Percentiles rank a stretch among this genome's conserved stretches.
These are phyloP conservation scores for Xylaria sp. DNA, from an alignment of 2,329 filamentous ascomycete genomes.

Conservation along the genomic window DNA sequence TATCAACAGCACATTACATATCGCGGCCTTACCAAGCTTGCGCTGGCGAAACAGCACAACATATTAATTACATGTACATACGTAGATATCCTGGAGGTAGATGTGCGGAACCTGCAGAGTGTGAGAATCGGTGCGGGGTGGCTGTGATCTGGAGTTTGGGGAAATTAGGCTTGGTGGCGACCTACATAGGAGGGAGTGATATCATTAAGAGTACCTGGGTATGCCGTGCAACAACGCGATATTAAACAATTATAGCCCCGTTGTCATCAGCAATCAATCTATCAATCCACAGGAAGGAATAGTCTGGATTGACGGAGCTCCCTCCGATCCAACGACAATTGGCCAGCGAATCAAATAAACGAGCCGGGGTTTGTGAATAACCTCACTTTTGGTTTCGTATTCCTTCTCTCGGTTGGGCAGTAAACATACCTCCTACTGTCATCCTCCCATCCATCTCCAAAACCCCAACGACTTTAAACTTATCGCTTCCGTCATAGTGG, in stretches of 20 bases:
- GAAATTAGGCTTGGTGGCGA: not conserved
- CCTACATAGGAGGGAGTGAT: not conserved
- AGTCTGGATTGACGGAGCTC: not conserved
- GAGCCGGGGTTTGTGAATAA: constrained; percentile 6
- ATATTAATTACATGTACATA: not conserved
- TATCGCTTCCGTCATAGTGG: not conserved
- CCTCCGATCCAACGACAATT: constrained; percentile 14
- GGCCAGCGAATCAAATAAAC: not conserved
- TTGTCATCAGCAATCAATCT: not conserved
- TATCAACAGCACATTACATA: not conserved
- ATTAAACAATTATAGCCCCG: not conserved
- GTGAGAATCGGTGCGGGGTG: constrained; percentile 7
- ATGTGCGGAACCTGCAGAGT: not conserved
- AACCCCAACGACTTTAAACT: not conserved
- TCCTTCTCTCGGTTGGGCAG: not conserved
- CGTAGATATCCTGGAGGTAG: not conserved
- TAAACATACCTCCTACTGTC: not conserved
- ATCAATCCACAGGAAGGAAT: not conserved
- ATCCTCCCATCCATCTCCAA: not conserved
- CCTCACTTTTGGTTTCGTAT: not conserved
- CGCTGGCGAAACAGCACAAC: no score
- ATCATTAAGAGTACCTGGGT: not conserved
- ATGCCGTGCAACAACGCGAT: constrained; percentile 1
- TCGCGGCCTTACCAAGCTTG: not conserved
- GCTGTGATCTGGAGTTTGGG: not conserved